Conservation (phyloP, 176 grass and related monocot species). For the Oryza nivara region DNA sequence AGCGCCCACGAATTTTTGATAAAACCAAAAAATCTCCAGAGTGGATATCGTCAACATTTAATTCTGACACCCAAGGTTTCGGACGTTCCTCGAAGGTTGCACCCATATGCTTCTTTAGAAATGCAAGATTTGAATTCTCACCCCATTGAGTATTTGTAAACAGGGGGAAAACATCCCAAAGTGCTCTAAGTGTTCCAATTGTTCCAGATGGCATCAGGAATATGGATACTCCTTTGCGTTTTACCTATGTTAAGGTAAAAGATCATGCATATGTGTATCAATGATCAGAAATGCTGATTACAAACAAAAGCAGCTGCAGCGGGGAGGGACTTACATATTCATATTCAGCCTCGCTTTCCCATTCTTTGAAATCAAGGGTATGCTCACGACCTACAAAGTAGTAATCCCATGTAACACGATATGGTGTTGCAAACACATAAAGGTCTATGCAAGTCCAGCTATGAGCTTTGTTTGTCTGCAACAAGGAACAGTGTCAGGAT, state of each 20-base stretch:
- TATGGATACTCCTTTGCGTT: slow-evolving; percentile 88
- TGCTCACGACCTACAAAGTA: slow-evolving; percentile 89
- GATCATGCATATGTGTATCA: slow-evolving; percentile 8
- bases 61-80: slow-evolving; percentile 84
- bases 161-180: slow-evolving; percentile 94
- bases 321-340: slow-evolving; percentile 75
- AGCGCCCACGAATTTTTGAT: slow-evolving; percentile 92
- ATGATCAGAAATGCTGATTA: slow-evolving; percentile 14
- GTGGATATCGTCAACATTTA: slow-evolving; percentile 85
- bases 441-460: slow-evolving; percentile 99
- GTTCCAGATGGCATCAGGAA: slow-evolving; percentile 98
- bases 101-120: slow-evolving; percentile 96
- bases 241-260: slow-evolving; percentile 66
- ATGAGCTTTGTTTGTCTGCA: slow-evolving; percentile 75
- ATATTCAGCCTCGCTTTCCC: slow-evolving; percentile 87
- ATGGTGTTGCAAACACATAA: slow-evolving; percentile 94
- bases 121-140: slow-evolving; percentile 81
- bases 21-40: slow-evolving; percentile 91
- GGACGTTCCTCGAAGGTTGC: slow-evolving; percentile 85
- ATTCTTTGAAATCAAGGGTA: slow-evolving; percentile 86
- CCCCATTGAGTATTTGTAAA: slow-evolving; percentile 93
- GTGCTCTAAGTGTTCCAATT: slow-evolving; percentile 89
- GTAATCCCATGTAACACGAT: slow-evolving; percentile 95
- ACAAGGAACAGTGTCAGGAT: slow-evolving; percentile 6
- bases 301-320: slow-evolving; percentile 4